A percentile compares a stretch with the other conserved stretches of the same genome.
Evolutionary conservation across 116 monocot genomes (phyloP).

Genomic region (Posidonia oceanica): DNA sequence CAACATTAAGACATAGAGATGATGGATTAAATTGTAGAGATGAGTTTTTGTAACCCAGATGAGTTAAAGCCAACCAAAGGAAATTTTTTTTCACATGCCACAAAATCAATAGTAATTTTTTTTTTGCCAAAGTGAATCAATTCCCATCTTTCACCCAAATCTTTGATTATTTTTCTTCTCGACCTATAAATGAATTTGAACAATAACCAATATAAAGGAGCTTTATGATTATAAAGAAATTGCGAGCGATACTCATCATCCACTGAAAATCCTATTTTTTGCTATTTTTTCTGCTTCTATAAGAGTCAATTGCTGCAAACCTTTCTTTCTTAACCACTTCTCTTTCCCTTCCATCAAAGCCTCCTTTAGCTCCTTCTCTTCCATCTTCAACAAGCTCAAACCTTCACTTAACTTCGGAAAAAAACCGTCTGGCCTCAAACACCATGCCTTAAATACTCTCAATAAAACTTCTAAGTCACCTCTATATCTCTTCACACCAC

Average conservation of each 20-base stretch:
- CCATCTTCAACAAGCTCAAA: constrained; percentile 48
- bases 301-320: constrained; percentile 43
- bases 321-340: constrained; percentile 52
- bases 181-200: background rate
- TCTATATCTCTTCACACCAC: constrained; percentile 46
- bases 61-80: too few relatives aligned
- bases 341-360: constrained; percentile 25
- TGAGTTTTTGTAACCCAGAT: too few relatives aligned
- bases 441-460: constrained; percentile 64
- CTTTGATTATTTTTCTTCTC: too few relatives aligned
- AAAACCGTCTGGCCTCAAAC: constrained; percentile 79
- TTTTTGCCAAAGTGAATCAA: too few relatives aligned
- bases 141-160: too few relatives aligned
- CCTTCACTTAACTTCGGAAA: constrained; percentile 56
- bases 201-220: background rate
- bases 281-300: constrained; percentile 59
- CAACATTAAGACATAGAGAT: too few relatives aligned
- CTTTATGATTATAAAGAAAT: background rate
- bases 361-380: constrained; percentile 32
- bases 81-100: too few relatives aligned
- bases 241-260: background rate
- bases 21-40: too few relatives aligned
- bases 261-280: constrained; percentile 42
- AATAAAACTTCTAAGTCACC: constrained; percentile 51
- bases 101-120: too few relatives aligned